Base-by-base conservation (phyloP, 768 basidiomycete species). In the Kwoniella sp. region DNA sequence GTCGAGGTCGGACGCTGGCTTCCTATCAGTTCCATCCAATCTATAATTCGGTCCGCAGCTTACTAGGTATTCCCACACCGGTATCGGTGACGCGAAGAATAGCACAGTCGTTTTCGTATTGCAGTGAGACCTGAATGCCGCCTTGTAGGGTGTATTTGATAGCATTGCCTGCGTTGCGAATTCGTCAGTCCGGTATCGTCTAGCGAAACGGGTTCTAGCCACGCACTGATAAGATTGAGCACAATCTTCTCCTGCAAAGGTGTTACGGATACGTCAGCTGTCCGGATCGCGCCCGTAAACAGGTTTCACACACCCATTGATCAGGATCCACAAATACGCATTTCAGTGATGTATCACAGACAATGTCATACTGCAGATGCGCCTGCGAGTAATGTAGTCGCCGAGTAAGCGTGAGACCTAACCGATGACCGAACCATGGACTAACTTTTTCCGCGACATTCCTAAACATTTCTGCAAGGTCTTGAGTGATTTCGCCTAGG, bases 61-160 rank as follows among this genome's bases (percentile, higher is more conserved):
- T 55, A 62, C 63, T 26, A 8, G 80, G 80, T 2, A 82, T 82
- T 19, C 80, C 80, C 17, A 81, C 78, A 26, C 80, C 81, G 21
- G 74, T 80, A 55, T 82, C 80, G 27, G 62, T 50, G 25, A 81
- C 78, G 2, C 61, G 58, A 17, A 82, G 71, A 22, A 70, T 62
- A 2, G 69, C 77, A 22, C 73, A 65, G 8, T 40, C 40, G 7
- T 54, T 30, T 0, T 36, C 17, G 51, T 77, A 82, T 10, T 37
- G 30, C 21, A 79, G 55, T n/a, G 40, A 63, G 17, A 82, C 74
- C 19, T 55, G 60, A 33, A 82, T 76, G 24, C 60, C 69, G 1
- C 63, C 62, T 2, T 52, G 57, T 56, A 77, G 52, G 21, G 58
- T 65, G 64, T 77, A 81, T 66, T 81, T 81, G 60, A 79, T 68